phyloP scores from a whole-genome alignment of 768 basidiomycete species.

The Leccinum broughii region DNA sequence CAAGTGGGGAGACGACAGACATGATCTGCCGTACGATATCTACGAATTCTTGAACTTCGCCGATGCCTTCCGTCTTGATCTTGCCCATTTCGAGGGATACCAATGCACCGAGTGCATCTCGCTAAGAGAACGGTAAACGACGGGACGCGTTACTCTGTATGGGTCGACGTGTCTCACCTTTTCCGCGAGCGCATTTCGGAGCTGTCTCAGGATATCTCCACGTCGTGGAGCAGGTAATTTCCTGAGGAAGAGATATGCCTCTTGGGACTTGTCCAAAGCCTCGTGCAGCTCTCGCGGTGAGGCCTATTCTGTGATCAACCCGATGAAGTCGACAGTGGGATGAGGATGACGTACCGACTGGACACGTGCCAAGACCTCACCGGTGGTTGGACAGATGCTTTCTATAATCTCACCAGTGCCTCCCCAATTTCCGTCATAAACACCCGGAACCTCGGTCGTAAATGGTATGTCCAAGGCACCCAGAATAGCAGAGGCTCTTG shows the following conservation, averaged over 20 bases:
- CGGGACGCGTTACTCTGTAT: not conserved
- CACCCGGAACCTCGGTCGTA: constrained; percentile 61
- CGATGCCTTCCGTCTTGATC: constrained; percentile 85
- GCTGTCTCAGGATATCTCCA: constrained; percentile 86
- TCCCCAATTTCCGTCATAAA: constrained; percentile 82
- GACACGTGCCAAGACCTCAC: constrained; percentile 78
- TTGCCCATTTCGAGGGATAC: constrained; percentile 91
- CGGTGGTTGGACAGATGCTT: constrained; percentile 84
- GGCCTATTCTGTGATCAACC: constrained; percentile 44
- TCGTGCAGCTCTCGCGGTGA: constrained; percentile 71
- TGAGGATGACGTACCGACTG: constrained; percentile 51
- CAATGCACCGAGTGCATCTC: constrained; percentile 76
- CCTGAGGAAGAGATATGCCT: constrained; percentile 73
- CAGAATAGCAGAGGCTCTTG: constrained; percentile 68
- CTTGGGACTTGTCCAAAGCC: constrained; percentile 66
- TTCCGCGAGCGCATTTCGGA: constrained; percentile 74
- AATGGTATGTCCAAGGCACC: constrained; percentile 60
- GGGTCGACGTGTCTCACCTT: constrained; percentile 51
- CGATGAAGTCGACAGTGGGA: constrained; percentile 1
- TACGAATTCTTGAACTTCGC: constrained; percentile 94
- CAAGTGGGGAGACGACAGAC: not conserved
- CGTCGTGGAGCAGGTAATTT: constrained; percentile 82
- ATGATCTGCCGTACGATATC: constrained; percentile 69
- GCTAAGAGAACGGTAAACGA: constrained; percentile 41
- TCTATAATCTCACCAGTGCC: constrained; percentile 69